A percentile compares a stretch with the other conserved stretches of the same genome.
These are phyloP conservation scores for Fusarium subglutinans DNA, from an alignment of 2,329 filamentous ascomycete genomes.

Conservation along the genomic window DNA sequence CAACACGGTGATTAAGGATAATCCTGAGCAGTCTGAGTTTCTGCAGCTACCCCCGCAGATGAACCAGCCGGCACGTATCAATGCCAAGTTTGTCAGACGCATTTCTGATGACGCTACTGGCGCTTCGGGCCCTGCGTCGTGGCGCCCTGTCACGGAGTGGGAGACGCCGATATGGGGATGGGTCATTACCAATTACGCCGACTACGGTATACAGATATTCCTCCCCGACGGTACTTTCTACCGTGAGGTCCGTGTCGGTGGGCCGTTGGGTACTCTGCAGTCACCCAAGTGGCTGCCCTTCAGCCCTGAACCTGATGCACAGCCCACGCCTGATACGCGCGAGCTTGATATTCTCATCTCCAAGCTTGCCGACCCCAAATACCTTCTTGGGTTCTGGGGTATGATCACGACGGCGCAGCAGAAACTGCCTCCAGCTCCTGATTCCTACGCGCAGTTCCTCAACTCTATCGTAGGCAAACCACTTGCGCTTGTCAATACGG, in stretches of 20 bases:
- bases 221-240: slow-evolving; percentile 53
- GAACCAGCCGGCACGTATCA: slow-evolving; percentile 51
- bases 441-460: slow-evolving; percentile 49
- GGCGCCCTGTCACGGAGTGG: slow-evolving; percentile 44
- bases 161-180: slow-evolving; percentile 55
- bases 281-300: slow-evolving; percentile 50
- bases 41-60: slow-evolving; percentile 54
- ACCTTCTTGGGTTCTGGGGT: slow-evolving; percentile 45
- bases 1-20: slow-evolving; percentile 36
- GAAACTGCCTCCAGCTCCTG: slow-evolving; percentile 43
- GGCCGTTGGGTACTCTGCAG: slow-evolving; percentile 33
- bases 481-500: slow-evolving; percentile 53
- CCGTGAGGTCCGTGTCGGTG: slow-evolving; percentile 52
- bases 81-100: slow-evolving; percentile 46
- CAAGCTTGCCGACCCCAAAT: slow-evolving; percentile 35
- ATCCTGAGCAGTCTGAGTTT: slow-evolving; percentile 44
- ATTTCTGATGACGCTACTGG: not conserved
- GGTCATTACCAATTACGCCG: slow-evolving; percentile 53
- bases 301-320: slow-evolving; percentile 3
- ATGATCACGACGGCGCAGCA: slow-evolving; percentile 49
- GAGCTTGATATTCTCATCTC: slow-evolving; percentile 46
- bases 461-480: slow-evolving; percentile 52
- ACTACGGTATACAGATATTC: slow-evolving; percentile 55
- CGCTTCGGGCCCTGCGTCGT: not conserved
- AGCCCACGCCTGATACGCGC: not conserved